These are phyloP conservation scores for Funneliformis mosseae DNA, from an alignment of 192 early-diverging fungal species.

Conservation along the genomic window DNA sequence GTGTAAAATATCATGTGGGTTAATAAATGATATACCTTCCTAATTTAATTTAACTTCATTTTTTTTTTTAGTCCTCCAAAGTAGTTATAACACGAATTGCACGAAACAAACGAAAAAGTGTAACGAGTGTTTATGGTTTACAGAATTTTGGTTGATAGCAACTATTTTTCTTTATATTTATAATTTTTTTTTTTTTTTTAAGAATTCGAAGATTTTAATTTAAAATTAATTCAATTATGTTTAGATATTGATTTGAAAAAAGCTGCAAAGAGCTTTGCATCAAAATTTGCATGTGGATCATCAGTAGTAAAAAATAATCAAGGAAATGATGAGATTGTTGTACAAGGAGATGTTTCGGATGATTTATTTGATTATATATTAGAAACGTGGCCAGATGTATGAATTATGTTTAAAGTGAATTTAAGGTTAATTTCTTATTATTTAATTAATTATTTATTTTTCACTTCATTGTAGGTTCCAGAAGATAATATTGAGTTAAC, in stretches of 20 bases:
- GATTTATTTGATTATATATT: conserved; percentile 86
- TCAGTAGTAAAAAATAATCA: conserved; percentile 91
- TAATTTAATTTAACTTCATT: conserved; percentile 3
- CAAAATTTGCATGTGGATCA: conserved; percentile 94
- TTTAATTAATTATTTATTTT: neutral
- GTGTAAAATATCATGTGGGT: neutral
- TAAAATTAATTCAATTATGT: neutral
- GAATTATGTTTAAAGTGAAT: neutral
- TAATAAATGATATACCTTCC: neutral
- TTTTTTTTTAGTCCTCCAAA: conserved; percentile 3
- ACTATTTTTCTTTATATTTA: neutral
- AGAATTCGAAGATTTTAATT: neutral
- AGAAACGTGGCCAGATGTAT: conserved; percentile 71
- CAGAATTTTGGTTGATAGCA: conserved; percentile 79
- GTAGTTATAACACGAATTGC: conserved; percentile 63
- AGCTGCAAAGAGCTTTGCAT: conserved; percentile 94
- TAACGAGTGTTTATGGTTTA: conserved; percentile 82
- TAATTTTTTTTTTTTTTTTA: conserved; percentile 32
- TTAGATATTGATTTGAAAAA: conserved; percentile 94
- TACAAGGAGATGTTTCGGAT: conserved; percentile 93
- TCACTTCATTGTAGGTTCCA: conserved; percentile 55
- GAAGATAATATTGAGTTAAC: conserved; percentile 74
- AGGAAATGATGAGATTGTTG: conserved; percentile 93
- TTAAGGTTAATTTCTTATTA: neutral
- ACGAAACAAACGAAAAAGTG: conserved; percentile 92